Percentiles rank a stretch among this genome's conserved stretches.
Conservation (phyloP, 106 monocot species). For the Platanthera zijinensis region DNA sequence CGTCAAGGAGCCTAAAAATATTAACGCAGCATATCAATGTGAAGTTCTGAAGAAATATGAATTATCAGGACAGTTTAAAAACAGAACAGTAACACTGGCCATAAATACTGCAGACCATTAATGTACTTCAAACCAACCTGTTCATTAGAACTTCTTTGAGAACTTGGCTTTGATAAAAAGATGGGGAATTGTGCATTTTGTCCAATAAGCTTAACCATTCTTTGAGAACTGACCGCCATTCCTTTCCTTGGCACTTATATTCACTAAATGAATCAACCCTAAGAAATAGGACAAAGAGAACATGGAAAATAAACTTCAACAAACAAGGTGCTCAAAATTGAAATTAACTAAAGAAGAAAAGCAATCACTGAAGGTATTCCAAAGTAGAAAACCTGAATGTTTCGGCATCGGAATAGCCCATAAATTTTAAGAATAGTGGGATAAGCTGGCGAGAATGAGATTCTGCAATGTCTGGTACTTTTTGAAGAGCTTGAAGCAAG, state of each 20-base stretch:
- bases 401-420: slow-evolving; percentile 56
- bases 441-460: slow-evolving; percentile 77
- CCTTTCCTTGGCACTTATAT: slow-evolving; percentile 36
- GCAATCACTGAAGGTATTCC: not conserved
- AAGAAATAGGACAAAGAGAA: slow-evolving; percentile 8
- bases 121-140: slow-evolving; percentile 40
- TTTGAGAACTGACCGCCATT: slow-evolving; percentile 58
- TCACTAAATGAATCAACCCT: slow-evolving; percentile 38
- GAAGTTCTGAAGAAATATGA: slow-evolving; percentile 9
- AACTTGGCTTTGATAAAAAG: slow-evolving; percentile 45
- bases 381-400: slow-evolving; percentile 32
- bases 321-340: not conserved
- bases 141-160: slow-evolving; percentile 65
- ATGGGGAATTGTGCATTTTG: slow-evolving; percentile 49
- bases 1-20: slow-evolving; percentile 74
- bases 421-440: slow-evolving; percentile 70
- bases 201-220: slow-evolving; percentile 82
- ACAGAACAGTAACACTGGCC: not conserved
- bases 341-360: not conserved
- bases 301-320: not conserved
- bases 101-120: not conserved
- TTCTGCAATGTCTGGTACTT: slow-evolving; percentile 58
- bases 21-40: not conserved
- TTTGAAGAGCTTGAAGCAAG: slow-evolving; percentile 72
- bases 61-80: not conserved